phyloP scores from a whole-genome alignment of 176 grass and related monocot species.

The Oryza punctata region DNA sequence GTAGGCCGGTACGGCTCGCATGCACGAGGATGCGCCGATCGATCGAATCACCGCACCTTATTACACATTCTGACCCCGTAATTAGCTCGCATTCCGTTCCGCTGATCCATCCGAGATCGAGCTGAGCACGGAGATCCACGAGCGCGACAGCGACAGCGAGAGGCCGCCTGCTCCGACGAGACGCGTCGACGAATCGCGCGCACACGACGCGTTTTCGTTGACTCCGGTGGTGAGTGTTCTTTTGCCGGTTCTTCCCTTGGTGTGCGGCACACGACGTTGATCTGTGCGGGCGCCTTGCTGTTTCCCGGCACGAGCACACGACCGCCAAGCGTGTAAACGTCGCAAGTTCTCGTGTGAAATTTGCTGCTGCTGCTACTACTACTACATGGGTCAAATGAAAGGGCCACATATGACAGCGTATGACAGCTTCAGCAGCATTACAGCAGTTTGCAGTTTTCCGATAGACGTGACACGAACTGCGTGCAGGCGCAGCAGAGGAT shows the following conservation, averaged over 20 bases:
- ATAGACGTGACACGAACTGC: not conserved
- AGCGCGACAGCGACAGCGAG: not conserved
- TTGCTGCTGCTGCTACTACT: too few species aligned
- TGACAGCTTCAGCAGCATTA: too few species aligned
- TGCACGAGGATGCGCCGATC: too few species aligned
- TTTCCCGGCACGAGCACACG: constrained; percentile 42
- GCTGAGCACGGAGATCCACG: not conserved
- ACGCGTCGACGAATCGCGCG: too few species aligned
- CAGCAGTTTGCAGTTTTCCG: not conserved
- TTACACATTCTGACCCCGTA: not conserved
- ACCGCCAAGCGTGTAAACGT: not conserved
- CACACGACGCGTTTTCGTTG: not conserved
- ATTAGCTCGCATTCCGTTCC: not conserved
- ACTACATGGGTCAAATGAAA: too few species aligned
- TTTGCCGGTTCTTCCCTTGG: too few species aligned
- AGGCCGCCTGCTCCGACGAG: too few species aligned
- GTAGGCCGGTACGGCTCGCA: too few species aligned
- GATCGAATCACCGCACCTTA: not conserved
- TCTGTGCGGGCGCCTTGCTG: not conserved
- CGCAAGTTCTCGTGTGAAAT: not conserved
- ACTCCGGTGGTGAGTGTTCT: not conserved
- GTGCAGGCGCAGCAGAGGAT: too few species aligned
- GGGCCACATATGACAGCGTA: too few species aligned
- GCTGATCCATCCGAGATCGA: not conserved
- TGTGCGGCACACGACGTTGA: not conserved